These are phyloP conservation scores for Paecilomyces sp. DNA, from an alignment of 2,329 filamentous ascomycete species.

Conservation along the genomic window DNA sequence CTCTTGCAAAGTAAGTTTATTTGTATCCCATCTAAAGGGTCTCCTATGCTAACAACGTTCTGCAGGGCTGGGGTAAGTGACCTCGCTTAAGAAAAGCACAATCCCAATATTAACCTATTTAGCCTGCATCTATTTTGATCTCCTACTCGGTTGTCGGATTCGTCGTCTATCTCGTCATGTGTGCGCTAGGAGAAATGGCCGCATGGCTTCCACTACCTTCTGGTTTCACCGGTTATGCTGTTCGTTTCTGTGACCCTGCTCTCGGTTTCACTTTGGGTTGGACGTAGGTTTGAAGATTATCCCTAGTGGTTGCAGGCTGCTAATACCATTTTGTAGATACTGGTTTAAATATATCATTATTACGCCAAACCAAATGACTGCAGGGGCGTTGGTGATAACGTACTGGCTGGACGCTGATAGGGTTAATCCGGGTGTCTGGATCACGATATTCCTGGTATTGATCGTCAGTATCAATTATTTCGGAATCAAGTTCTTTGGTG, in stretches of 20 bases:
- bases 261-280: conserved; percentile 73
- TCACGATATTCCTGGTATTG: conserved; percentile 50
- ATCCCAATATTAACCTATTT: conserved; percentile 6
- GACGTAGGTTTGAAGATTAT: conserved; percentile 41
- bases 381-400: conserved; percentile 51
- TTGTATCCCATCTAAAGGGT: not conserved
- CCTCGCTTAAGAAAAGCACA: not conserved
- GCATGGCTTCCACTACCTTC: conserved; percentile 70
- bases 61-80: conserved; percentile 30
- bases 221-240: conserved; percentile 76
- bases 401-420: conserved; percentile 53
- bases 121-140: conserved; percentile 37
- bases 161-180: conserved; percentile 75
- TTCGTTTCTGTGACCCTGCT: conserved; percentile 71
- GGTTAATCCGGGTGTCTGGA: conserved; percentile 52
- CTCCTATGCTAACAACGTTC: not conserved
- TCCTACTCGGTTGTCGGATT: conserved; percentile 38
- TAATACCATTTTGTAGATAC: conserved; percentile 34
- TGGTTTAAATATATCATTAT: conserved; percentile 57
- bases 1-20: conserved; percentile 26
- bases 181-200: conserved; percentile 75
- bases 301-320: not conserved
- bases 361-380: conserved; percentile 52
- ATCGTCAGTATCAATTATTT: conserved; percentile 52
- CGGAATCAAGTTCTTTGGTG: conserved; percentile 52